Evolutionary conservation across 1,284 basidiomycete species (phyloP).

Genomic region (Porogramme epimiltina): DNA sequence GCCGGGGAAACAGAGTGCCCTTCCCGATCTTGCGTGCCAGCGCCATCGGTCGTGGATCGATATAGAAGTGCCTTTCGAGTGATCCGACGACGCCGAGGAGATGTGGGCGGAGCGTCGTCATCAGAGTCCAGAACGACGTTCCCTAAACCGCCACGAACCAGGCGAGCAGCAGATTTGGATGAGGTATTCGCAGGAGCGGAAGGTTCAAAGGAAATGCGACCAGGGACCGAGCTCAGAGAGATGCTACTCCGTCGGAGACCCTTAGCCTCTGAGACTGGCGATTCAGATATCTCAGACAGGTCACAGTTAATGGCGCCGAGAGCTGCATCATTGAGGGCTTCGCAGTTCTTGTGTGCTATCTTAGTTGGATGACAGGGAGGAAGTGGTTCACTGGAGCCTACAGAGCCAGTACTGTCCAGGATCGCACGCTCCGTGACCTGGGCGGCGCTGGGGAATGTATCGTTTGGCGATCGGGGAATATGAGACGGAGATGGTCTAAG

Average conservation of each 20-base stretch:
- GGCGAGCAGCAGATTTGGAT: slow-evolving; percentile 2
- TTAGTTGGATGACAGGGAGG: no score
- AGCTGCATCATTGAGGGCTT: slow-evolving; percentile 18
- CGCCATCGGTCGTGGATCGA: slow-evolving; percentile 2
- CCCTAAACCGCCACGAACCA: slow-evolving; percentile 11
- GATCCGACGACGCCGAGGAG: neutral
- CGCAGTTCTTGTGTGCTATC: no score
- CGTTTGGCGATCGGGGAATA: no score
- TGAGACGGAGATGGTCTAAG: no score
- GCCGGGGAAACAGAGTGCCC: neutral
- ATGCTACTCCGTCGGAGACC: slow-evolving; percentile 3
- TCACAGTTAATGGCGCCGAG: slow-evolving; percentile 35
- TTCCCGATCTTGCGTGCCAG: neutral
- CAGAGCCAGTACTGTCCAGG: no score
- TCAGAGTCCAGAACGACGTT: slow-evolving; percentile 16
- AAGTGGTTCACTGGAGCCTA: no score
- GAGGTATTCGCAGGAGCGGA: neutral
- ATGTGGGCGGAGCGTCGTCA: slow-evolving; percentile 9
- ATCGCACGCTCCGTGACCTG: no score
- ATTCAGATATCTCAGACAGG: slow-evolving; percentile 26
- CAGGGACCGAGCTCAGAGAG: neutral
- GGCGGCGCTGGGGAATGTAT: no score
- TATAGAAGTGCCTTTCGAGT: slow-evolving; percentile 3
- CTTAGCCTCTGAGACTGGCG: slow-evolving; percentile 4
- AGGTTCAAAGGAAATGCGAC: slow-evolving; percentile 17